Evolutionary conservation across 179 eudicot genomes (phyloP).

Genomic region (Gypsophila paniculata): DNA sequence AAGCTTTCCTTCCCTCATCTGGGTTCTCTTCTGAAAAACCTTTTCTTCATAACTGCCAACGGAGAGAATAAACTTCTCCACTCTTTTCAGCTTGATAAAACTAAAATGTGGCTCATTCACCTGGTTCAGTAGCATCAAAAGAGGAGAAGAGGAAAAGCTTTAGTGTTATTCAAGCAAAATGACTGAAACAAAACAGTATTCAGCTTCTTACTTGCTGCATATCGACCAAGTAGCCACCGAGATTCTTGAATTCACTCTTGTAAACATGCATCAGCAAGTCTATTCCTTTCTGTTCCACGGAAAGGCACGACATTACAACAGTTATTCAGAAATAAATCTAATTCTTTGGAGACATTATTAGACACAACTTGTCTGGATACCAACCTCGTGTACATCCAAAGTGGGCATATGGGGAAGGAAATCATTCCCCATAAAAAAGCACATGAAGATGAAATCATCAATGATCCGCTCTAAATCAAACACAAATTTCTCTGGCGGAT

Average conservation of each 20-base stretch:
- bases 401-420: slow-evolving; percentile 67
- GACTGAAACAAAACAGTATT: not conserved
- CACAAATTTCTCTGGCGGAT: slow-evolving; percentile 37
- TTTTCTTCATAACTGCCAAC: slow-evolving; percentile 50
- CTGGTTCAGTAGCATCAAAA: slow-evolving; percentile 26
- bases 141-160: too few relatives aligned
- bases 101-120: slow-evolving; percentile 29
- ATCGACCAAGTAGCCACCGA: slow-evolving; percentile 57
- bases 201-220: slow-evolving; percentile 36
- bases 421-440: slow-evolving; percentile 71
- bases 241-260: slow-evolving; percentile 39
- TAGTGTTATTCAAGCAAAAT: not conserved
- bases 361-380: not conserved
- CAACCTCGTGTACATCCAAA: slow-evolving; percentile 60
- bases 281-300: slow-evolving; percentile 38
- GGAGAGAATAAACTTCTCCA: slow-evolving; percentile 52
- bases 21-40: slow-evolving; percentile 46
- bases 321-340: not conserved
- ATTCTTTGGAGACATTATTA: not conserved
- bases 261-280: slow-evolving; percentile 53
- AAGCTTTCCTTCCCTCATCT: slow-evolving; percentile 25
- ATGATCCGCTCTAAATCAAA: slow-evolving; percentile 49
- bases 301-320: not conserved
- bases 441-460: slow-evolving; percentile 69
- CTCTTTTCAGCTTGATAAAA: slow-evolving; percentile 42